Evolutionary conservation across 352 stramenopile species (phyloP).

Genomic region (Bremia lactucae): DNA sequence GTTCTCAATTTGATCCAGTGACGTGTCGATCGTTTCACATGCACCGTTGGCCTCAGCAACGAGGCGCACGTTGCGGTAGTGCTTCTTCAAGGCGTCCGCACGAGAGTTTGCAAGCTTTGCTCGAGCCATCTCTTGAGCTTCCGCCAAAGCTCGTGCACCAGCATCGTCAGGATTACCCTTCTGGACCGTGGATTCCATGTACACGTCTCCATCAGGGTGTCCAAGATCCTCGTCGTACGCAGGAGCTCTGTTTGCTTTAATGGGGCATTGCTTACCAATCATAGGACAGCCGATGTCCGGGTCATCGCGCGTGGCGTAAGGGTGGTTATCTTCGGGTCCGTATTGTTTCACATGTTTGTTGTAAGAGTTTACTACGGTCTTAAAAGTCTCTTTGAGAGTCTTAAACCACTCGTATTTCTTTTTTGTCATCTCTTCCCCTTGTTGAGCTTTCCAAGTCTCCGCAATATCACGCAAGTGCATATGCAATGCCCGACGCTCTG

Average conservation of each 20-base stretch:
- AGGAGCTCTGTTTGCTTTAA: slow-evolving; percentile 74
- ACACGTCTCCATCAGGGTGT: slow-evolving; percentile 70
- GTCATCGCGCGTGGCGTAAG: slow-evolving; percentile 76
- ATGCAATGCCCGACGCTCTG: slow-evolving; percentile 83
- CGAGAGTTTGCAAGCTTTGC: slow-evolving; percentile 69
- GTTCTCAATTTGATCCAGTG: slow-evolving; percentile 61
- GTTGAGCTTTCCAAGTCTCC: slow-evolving; percentile 79
- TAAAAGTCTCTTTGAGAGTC: slow-evolving; percentile 88
- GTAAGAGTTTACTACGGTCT: slow-evolving; percentile 86
- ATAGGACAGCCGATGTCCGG: slow-evolving; percentile 76
- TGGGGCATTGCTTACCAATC: slow-evolving; percentile 86
- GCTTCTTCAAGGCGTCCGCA: slow-evolving; percentile 71
- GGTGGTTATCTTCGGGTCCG: slow-evolving; percentile 80
- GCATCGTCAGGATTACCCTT: slow-evolving; percentile 66
- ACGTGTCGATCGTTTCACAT: slow-evolving; percentile 66
- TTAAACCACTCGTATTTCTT: slow-evolving; percentile 89
- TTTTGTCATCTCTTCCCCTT: slow-evolving; percentile 88
- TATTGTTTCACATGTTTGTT: slow-evolving; percentile 87
- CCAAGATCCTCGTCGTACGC: slow-evolving; percentile 75
- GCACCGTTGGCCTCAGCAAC: slow-evolving; percentile 75
- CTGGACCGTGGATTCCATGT: slow-evolving; percentile 58
- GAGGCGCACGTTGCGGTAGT: slow-evolving; percentile 79
- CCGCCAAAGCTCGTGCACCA: slow-evolving; percentile 45
- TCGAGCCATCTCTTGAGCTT: slow-evolving; percentile 48
- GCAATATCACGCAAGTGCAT: slow-evolving; percentile 80